Conservation (phyloP, 805 yeast genomes). For the Ogataea methylovora region DNA sequence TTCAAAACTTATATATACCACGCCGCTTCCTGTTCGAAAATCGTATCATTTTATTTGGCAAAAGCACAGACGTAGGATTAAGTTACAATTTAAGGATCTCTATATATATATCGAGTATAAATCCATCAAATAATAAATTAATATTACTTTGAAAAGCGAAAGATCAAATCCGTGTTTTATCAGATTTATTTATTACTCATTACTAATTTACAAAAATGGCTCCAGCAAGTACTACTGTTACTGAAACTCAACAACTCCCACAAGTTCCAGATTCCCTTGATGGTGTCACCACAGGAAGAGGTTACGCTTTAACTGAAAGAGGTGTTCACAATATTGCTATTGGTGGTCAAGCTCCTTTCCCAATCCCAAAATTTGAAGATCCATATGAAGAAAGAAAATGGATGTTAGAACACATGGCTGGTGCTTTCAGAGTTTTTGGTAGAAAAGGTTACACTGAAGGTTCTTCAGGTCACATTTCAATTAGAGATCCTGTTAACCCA, state of each 20-base stretch:
- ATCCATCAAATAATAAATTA: no score
- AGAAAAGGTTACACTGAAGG: conserved; percentile 73
- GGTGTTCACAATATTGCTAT: conserved; percentile 58
- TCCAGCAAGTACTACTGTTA: conserved; percentile 8
- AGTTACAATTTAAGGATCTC: no score
- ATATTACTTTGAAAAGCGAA: no score
- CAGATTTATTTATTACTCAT: no score
- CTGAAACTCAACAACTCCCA: conserved; percentile 1
- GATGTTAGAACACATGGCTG: conserved; percentile 71
- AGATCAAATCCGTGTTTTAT: no score
- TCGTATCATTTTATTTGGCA: no score
- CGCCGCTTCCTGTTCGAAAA: no score
- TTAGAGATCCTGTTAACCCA: conserved; percentile 79
- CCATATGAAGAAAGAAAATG: conserved; percentile 43
- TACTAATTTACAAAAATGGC: conserved; percentile 7
- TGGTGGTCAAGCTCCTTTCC: conserved; percentile 45
- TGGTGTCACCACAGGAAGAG: conserved; percentile 28
- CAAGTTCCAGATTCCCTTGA: conserved; percentile 18
- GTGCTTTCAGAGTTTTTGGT: conserved; percentile 78
- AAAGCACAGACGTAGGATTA: no score
- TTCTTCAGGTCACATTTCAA: conserved; percentile 78
- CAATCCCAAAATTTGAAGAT: conserved; percentile 45
- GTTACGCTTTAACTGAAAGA: conserved; percentile 32
- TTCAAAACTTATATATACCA: no score
- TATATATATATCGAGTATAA: no score